A percentile compares a stretch with the other conserved stretches of the same genome.
These are phyloP conservation scores for Smallanthus sonchifolius DNA, from an alignment of 129 eudicot species.

Conservation along the genomic window DNA sequence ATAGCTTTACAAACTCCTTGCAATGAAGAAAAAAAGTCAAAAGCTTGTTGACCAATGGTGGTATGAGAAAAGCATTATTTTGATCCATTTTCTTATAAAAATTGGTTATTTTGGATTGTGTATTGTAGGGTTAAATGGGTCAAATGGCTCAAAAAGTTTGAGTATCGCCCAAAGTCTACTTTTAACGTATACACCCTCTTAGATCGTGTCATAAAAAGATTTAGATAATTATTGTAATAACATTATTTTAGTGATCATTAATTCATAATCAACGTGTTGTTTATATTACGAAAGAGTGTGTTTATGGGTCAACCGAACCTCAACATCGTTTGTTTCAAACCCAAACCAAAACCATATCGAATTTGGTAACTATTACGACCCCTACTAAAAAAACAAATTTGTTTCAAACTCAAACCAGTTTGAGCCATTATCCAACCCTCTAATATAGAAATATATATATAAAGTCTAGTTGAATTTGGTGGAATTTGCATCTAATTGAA, in stretches of 20 bases:
- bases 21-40: conserved; percentile 1
- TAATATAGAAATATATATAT: neutral
- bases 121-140: neutral
- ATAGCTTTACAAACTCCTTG: conserved; percentile 82
- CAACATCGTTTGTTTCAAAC: neutral
- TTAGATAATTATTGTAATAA: neutral
- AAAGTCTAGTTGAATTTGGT: no score
- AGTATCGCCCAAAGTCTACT: neutral
- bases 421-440: neutral
- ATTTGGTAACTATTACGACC: no score
- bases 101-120: neutral
- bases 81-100: neutral
- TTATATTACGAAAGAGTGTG: neutral
- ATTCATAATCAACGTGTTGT: neutral
- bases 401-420: neutral
- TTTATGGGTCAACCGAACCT: neutral
- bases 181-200: neutral
- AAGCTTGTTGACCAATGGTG: neutral
- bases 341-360: no score
- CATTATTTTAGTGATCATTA: neutral
- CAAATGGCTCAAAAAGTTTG: neutral
- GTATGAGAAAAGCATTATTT: neutral
- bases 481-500: no score
- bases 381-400: neutral
- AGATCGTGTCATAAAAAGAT: neutral